A percentile compares a stretch with the other conserved stretches of the same genome.
Conservation (phyloP, 2,329 filamentous ascomycete species). For the Stagonosporopsis tanaceti region DNA sequence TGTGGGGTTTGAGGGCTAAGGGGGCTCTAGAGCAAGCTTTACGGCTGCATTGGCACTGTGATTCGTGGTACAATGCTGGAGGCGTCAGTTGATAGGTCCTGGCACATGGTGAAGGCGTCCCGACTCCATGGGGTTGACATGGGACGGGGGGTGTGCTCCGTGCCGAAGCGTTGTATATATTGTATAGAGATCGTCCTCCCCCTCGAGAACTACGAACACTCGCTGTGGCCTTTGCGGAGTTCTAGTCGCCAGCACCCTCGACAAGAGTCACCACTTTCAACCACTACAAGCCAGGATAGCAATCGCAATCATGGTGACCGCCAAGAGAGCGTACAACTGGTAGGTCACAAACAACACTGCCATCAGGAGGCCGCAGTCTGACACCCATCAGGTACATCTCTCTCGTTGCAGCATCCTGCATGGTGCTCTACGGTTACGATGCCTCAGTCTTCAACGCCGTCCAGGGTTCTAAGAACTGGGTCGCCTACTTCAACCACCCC, state of each 20-base stretch:
- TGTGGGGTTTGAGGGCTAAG: conserved; percentile 12
- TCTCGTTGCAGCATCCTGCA: conserved; percentile 74
- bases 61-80: conserved; percentile 43
- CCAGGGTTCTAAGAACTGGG: conserved; percentile 72
- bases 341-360: conserved; percentile 24
- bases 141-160: conserved; percentile 22
- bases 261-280: conserved; percentile 13
- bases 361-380: conserved; percentile 2
- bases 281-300: conserved; percentile 1
- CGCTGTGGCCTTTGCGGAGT: conserved; percentile 29
- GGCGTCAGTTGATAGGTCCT: conserved; percentile 23
- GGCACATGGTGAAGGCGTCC: conserved; percentile 29
- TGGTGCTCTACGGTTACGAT: conserved; percentile 79
- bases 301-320: conserved; percentile 42
- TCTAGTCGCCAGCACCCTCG: conserved; percentile 15
- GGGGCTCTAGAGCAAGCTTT: conserved; percentile 32
- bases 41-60: conserved; percentile 30
- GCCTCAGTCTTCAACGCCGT: conserved; percentile 77
- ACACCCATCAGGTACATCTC: conserved; percentile 66
- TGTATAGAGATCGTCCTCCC: conserved; percentile 14
- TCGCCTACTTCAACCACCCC: conserved; percentile 66
- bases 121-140: conserved; percentile 34
- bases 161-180: conserved; percentile 34
- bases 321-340: conserved; percentile 58
- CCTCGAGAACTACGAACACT: conserved; percentile 22